These are phyloP conservation scores for Saturnispora galanensis DNA, from an alignment of 805 yeast species.

Conservation along the genomic window DNA sequence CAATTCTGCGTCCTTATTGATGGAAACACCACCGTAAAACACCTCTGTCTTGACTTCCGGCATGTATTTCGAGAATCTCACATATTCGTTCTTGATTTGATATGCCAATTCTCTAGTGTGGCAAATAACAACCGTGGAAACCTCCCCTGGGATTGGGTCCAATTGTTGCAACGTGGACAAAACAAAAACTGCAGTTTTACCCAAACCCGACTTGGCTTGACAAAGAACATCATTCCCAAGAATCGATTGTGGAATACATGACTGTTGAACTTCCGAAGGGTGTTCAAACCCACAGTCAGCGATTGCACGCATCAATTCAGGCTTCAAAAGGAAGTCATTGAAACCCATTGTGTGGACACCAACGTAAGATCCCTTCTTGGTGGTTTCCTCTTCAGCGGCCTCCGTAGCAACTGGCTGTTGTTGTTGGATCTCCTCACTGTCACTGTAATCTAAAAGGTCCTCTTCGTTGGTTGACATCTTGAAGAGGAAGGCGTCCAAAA, in stretches of 20 bases:
- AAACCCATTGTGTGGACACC: constrained; percentile 98
- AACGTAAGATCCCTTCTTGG: constrained; percentile 93
- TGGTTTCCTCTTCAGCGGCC: constrained; percentile 42
- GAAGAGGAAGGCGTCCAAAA: not conserved
- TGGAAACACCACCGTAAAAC: constrained; percentile 91
- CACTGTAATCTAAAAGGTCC: constrained; percentile 98
- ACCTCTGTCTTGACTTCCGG: constrained; percentile 97
- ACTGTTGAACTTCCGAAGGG: constrained; percentile 99
- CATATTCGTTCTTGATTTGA: constrained; percentile 94
- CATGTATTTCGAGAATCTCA: constrained; percentile 96
- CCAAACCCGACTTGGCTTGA: constrained; percentile 99
- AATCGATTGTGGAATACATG: constrained; percentile 95
- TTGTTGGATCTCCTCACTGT: constrained; percentile 82
- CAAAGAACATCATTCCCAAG: constrained; percentile 96
- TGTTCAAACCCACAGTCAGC: constrained; percentile 99
- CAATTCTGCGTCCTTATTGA: constrained; percentile 74
- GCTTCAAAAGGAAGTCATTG: constrained; percentile 93
- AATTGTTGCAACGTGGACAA: constrained; percentile 92
- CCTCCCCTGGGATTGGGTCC: constrained; percentile 96
- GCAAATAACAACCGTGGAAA: constrained; percentile 88
- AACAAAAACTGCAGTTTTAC: constrained; percentile 97
- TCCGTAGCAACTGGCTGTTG: constrained; percentile 27
- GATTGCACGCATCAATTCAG: constrained; percentile 93
- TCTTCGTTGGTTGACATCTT: constrained; percentile 94
- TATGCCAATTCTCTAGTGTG: constrained; percentile 98